Base-by-base conservation (phyloP, 2,329 filamentous ascomycete species). In the Phialocephala subalpina region DNA sequence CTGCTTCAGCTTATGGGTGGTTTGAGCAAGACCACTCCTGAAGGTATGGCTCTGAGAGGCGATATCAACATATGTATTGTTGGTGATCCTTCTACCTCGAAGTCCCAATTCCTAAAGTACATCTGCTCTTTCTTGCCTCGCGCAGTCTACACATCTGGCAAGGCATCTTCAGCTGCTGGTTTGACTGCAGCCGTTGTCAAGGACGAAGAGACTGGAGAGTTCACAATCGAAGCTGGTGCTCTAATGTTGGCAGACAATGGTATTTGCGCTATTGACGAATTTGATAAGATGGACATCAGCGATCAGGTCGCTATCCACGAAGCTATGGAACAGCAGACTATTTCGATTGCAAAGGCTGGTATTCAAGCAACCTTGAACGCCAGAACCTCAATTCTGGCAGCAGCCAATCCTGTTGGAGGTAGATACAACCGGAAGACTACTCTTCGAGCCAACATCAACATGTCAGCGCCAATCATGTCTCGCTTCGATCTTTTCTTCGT, bases 311-410 rank as follows among this genome's bases (percentile, higher is more conserved):
- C 96, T 71, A 99, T 99, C 75, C 96, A 99, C 86, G 96, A 99
- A 88, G 96, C 96, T 66, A 99, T 99, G 96, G 96, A 99, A 87
- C 96, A 99, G 83, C 96, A 99, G 81, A 99, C 96, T 5, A 99
- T 99, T 71, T 97, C 94, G 9, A 99, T 99, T 75, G 95, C 96
- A 67, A 99, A 99, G 81, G 96, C 96, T 5, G 96, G 96, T 75
- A 99, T 99, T 66, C 96, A 99, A 78, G 97, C 96, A 3, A 99
- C 96, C 0, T 87, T 99, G 55, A 99, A 99, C 76, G 96, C 96
- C 2, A 89, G 96, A 63, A 97, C 96, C 0, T 96, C 92, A 56
- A 98, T 99, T 74, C 90, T 99, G 18, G 96, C 96, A 0, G 96
- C 96, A 7, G 96, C 96, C 35, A 99, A 99, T 79, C 96, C 96